Evolutionary conservation across 305 asterid species (phyloP).

Genomic region (Euphrasia arctica): DNA sequence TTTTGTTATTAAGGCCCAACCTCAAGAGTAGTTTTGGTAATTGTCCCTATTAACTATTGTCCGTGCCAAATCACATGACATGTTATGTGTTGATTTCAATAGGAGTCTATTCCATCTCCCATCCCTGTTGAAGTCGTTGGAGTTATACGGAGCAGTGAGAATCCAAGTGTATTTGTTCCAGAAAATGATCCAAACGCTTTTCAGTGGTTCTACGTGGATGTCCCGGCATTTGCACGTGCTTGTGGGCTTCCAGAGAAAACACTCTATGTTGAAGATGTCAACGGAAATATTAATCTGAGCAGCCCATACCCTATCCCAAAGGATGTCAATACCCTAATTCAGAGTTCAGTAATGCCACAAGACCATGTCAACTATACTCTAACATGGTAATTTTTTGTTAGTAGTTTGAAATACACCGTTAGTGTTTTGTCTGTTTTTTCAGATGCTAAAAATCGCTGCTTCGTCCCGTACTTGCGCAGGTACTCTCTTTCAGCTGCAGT

Average conservation of each 20-base stretch:
- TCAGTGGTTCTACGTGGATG: slow-evolving; percentile 97
- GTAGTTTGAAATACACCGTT: too few relatives aligned
- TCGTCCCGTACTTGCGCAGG: slow-evolving; percentile 45
- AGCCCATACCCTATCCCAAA: slow-evolving; percentile 87
- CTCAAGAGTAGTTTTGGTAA: background rate
- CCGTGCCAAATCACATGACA: slow-evolving; percentile 25
- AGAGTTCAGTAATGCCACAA: slow-evolving; percentile 91
- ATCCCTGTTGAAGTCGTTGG: slow-evolving; percentile 61
- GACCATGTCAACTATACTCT: slow-evolving; percentile 84
- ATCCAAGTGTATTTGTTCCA: slow-evolving; percentile 95
- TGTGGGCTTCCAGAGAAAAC: slow-evolving; percentile 78
- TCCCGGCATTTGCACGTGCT: slow-evolving; percentile 68
- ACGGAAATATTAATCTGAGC: slow-evolving; percentile 63
- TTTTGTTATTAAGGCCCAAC: background rate
- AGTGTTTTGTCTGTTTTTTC: too few relatives aligned
- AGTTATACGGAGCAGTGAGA: slow-evolving; percentile 85
- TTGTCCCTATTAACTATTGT: background rate
- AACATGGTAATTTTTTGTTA: slow-evolving; percentile 57
- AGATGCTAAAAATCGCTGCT: background rate
- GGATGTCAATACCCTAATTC: slow-evolving; percentile 61
- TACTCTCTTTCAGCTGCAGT: slow-evolving; percentile 92
- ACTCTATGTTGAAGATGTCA: slow-evolving; percentile 69
- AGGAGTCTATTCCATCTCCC: slow-evolving; percentile 47
- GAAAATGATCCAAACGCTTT: slow-evolving; percentile 75
- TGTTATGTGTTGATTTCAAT: slow-evolving; percentile 32